Evolutionary conservation across 352 stramenopile species (phyloP).

Genomic region (Halophytophthora polymorphica): DNA sequence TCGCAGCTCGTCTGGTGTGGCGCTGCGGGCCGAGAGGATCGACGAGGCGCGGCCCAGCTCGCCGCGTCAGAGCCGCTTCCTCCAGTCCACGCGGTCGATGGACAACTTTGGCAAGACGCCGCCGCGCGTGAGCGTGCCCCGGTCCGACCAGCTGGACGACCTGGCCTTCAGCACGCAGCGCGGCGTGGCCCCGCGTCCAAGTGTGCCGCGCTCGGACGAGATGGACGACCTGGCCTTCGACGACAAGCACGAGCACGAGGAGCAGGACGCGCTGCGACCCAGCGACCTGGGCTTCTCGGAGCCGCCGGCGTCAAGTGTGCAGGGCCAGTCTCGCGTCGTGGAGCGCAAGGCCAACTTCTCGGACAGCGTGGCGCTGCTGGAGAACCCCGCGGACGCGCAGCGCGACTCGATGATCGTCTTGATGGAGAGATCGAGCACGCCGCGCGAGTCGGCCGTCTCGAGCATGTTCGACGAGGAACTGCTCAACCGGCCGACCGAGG

Average conservation of each 20-base stretch:
- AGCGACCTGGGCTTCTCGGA: too few relatives aligned
- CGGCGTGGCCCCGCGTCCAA: constrained; percentile 13
- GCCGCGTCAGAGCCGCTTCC: constrained; percentile 6
- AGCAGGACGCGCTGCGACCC: too few relatives aligned
- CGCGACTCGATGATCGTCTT: constrained; percentile 25
- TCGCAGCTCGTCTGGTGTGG: too few relatives aligned
- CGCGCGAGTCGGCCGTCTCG: constrained; percentile 23
- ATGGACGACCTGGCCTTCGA: constrained; percentile 21
- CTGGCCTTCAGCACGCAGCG: constrained; percentile 22
- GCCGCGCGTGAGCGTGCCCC: constrained; percentile 19
- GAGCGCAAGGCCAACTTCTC: constrained; percentile 27
- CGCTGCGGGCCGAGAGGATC: too few relatives aligned
- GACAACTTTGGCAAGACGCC: constrained; percentile 14
- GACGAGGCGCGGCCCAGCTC: neutral
- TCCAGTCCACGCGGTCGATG: constrained; percentile 25
- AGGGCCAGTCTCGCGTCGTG: neutral
- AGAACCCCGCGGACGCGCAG: constrained; percentile 16
- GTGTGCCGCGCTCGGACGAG: constrained; percentile 4
- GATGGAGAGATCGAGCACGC: constrained; percentile 28
- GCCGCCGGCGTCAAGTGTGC: too few relatives aligned
- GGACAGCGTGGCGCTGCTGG: constrained; percentile 26
- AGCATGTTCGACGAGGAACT: constrained; percentile 44
- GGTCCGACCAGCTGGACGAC: constrained; percentile 20
- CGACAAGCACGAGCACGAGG: neutral
- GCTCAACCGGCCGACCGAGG: constrained; percentile 33